Base-by-base conservation (phyloP, 352 stramenopile genomes). In the Pythium aquatile region DNA sequence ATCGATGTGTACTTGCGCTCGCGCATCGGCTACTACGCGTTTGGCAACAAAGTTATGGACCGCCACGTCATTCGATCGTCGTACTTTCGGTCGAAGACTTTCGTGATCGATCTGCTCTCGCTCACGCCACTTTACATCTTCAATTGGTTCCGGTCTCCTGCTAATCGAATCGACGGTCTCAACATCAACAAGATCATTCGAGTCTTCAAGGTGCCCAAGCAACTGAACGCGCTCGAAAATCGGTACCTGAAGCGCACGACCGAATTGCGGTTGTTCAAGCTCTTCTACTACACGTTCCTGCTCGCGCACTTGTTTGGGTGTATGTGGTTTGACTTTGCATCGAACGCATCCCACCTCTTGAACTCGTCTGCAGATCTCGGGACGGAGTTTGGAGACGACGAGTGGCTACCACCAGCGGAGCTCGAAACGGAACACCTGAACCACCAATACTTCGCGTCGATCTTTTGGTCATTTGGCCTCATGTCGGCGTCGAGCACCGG, bases 1-100 rank as follows among this genome's bases (percentile, higher is more conserved):
- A 24, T 79, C 5, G 79, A 88, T 33, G 52, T 88, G 9, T 75
- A 74, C 29, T 46, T 88, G 28, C 72, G 79, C 9, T 70, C 61
- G n/a, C 64, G 76, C 2, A 55, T 81, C 1, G 77, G 79, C 0
- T 85, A 72, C 29, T 72, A 83, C 47, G 72, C 74, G 37, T 86
- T 77, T 55, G 77, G 79, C 30, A 85, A 83, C 73, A 87, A 85
- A 46, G 69, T 85, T 33, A 77, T 83, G 70, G 65, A 83, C 48
- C 17, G 63, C 3, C 24, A 24, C 6, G 54, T 62, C 3, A 84
- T 85, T 53, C 77, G 70, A 28, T 54, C 37, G 2, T 54, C 39
- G 5, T 88, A 83, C 56, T 69, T 83, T 24, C 62, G 63, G 2
- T 87, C 79, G 0, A 57, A 26, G 16, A 58, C 53, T 0, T 87